Conservation (phyloP, 2,329 filamentous ascomycete genomes). For the Cladophialophora bantiana region DNA sequence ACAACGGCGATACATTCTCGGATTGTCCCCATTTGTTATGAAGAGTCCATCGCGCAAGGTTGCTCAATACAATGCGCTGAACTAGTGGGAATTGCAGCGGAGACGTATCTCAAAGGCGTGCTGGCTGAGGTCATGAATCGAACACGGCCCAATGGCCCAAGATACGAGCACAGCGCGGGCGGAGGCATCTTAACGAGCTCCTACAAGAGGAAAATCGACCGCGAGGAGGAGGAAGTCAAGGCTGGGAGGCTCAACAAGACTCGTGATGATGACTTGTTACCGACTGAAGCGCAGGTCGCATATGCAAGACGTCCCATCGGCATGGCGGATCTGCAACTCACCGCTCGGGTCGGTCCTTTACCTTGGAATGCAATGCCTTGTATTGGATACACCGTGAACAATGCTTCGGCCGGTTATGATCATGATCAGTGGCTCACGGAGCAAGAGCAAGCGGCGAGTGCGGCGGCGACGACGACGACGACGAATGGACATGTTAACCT, state of each 20-base stretch:
- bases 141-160: slow-evolving; percentile 62
- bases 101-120: slow-evolving; percentile 69
- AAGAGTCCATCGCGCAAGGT: slow-evolving; percentile 65
- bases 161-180: slow-evolving; percentile 67
- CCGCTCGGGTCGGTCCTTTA: slow-evolving; percentile 76
- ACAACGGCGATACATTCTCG: slow-evolving; percentile 63
- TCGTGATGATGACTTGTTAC: slow-evolving; percentile 74
- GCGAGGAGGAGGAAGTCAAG: slow-evolving; percentile 75
- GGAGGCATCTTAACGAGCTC: slow-evolving; percentile 79
- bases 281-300: slow-evolving; percentile 79
- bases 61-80: slow-evolving; percentile 62
- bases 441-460: slow-evolving; percentile 15
- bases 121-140: slow-evolving; percentile 62
- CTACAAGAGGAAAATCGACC: slow-evolving; percentile 75
- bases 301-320: slow-evolving; percentile 74
- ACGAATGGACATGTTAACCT: slow-evolving; percentile 30
- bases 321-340: slow-evolving; percentile 78
- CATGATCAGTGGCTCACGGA: slow-evolving; percentile 67
- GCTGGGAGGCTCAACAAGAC: slow-evolving; percentile 78
- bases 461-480: background rate
- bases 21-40: slow-evolving; percentile 71
- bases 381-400: slow-evolving; percentile 72
- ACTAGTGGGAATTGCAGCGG: slow-evolving; percentile 66
- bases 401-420: slow-evolving; percentile 77
- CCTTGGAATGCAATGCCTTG: slow-evolving; percentile 80